Percentiles rank a stretch among this genome's conserved stretches.
These are phyloP conservation scores for Boletus rubropictus DNA, from an alignment of 768 basidiomycete species.

Conservation along the genomic window DNA sequence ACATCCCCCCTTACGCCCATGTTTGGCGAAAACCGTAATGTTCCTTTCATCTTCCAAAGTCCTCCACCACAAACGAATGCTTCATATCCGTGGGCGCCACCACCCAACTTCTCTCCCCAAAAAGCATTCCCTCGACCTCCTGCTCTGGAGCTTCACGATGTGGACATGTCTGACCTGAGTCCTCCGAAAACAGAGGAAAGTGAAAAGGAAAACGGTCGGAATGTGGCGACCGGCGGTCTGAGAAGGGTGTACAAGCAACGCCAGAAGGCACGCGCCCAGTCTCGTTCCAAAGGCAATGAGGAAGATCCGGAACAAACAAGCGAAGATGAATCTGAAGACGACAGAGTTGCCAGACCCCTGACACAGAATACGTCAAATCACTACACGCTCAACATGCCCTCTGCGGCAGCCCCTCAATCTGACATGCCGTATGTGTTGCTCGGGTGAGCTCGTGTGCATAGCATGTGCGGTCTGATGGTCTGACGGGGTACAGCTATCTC, in stretches of 20 bases:
- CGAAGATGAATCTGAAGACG: slow-evolving; percentile 46
- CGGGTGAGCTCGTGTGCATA: slow-evolving; percentile 49
- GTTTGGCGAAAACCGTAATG: slow-evolving; percentile 60
- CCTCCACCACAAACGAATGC: slow-evolving; percentile 39
- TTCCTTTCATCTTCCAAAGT: slow-evolving; percentile 69
- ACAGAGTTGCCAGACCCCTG: slow-evolving; percentile 33
- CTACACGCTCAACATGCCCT: slow-evolving; percentile 78
- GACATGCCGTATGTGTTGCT: slow-evolving; percentile 78
- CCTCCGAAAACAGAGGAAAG: slow-evolving; percentile 46
- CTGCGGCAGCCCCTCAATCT: slow-evolving; percentile 48
- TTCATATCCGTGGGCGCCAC: slow-evolving; percentile 63
- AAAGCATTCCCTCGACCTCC: slow-evolving; percentile 51
- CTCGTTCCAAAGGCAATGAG: slow-evolving; percentile 17
- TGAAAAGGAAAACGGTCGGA: slow-evolving; percentile 38
- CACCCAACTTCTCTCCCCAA: slow-evolving; percentile 51
- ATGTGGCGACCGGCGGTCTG: slow-evolving; percentile 60
- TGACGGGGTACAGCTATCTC: slow-evolving; percentile 55
- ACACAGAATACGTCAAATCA: slow-evolving; percentile 65
- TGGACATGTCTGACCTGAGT: slow-evolving; percentile 72
- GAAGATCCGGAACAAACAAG: slow-evolving; percentile 36
- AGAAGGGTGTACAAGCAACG: slow-evolving; percentile 61
- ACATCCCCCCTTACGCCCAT: slow-evolving; percentile 38
- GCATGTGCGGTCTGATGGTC: slow-evolving; percentile 11
- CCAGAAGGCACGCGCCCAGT: slow-evolving; percentile 39
- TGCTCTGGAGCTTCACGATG: slow-evolving; percentile 50